These are phyloP conservation scores for Adiantum capillusveneris DNA, from an alignment of 75 land plant genomes.

Conservation along the genomic window DNA sequence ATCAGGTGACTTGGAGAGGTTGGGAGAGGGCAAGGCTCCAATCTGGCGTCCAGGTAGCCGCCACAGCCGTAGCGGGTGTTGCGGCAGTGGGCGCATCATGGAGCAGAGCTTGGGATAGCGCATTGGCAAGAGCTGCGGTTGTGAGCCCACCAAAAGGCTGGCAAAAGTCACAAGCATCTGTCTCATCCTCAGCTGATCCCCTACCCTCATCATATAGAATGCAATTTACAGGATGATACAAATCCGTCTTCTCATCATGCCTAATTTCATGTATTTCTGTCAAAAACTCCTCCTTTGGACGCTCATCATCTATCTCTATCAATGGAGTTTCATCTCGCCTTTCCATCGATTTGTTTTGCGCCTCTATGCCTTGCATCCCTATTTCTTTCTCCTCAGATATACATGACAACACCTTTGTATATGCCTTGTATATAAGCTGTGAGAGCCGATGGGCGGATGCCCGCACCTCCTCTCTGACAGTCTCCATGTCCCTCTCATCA, in stretches of 20 bases:
- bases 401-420: slow-evolving; percentile 35
- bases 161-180: background rate
- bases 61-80: no score
- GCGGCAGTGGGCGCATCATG: background rate
- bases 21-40: no score
- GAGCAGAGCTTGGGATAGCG: background rate
- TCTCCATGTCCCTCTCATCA: slow-evolving; percentile 43
- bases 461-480: slow-evolving; percentile 47
- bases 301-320: no score
- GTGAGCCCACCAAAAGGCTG: background rate
- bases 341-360: background rate
- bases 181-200: background rate
- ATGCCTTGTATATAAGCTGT: slow-evolving; percentile 67
- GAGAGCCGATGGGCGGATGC: slow-evolving; percentile 53
- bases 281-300: no score
- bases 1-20: no score
- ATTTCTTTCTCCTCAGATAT: slow-evolving; percentile 31
- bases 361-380: slow-evolving; percentile 4
- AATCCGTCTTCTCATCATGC: background rate
- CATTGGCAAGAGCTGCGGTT: background rate
- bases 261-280: no score
- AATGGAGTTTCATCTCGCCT: background rate
- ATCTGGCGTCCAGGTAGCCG: no score
- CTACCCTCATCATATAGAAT: background rate
- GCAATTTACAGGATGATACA: background rate